Evolutionary conservation across 2,329 filamentous ascomycete species (phyloP).

Genomic region (Sporothrix schenckii): DNA sequence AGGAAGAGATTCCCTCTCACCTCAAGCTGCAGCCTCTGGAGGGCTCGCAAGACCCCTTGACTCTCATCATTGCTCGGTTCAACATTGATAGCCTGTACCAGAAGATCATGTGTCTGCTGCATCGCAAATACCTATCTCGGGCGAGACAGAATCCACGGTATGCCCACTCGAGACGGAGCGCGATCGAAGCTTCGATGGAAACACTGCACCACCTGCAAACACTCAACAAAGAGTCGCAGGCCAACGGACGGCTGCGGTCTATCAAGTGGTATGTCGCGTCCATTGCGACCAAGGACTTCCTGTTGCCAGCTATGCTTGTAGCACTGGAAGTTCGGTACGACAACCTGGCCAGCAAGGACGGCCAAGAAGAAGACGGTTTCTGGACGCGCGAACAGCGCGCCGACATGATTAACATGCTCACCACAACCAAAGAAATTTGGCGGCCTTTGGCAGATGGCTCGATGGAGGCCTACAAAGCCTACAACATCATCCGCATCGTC

Average conservation of each 20-base stretch:
- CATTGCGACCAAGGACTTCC: slow-evolving; percentile 80
- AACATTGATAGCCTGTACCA: slow-evolving; percentile 83
- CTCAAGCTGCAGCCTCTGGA: slow-evolving; percentile 75
- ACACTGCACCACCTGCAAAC: slow-evolving; percentile 77
- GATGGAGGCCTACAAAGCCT: slow-evolving; percentile 89
- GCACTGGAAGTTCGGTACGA: slow-evolving; percentile 79
- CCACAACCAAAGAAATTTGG: slow-evolving; percentile 78
- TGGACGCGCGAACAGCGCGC: slow-evolving; percentile 64
- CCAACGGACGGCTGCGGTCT: slow-evolving; percentile 69
- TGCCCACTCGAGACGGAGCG: slow-evolving; percentile 77
- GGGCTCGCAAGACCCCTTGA: slow-evolving; percentile 76
- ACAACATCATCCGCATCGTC: slow-evolving; percentile 79
- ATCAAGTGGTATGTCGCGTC: slow-evolving; percentile 80
- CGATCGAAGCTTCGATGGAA: slow-evolving; percentile 83
- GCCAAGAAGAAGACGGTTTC: slow-evolving; percentile 48
- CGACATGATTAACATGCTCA: slow-evolving; percentile 76
- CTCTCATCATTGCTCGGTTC: slow-evolving; percentile 82
- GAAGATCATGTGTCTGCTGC: slow-evolving; percentile 85
- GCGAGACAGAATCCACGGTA: slow-evolving; percentile 80
- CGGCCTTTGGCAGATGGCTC: slow-evolving; percentile 73
- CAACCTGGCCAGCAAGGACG: slow-evolving; percentile 52
- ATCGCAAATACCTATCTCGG: slow-evolving; percentile 81
- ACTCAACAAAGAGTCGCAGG: slow-evolving; percentile 73
- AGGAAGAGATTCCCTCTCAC: slow-evolving; percentile 74
- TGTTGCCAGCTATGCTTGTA: slow-evolving; percentile 82